Base-by-base conservation (phyloP, 108 stramenopile genomes). In the Nannochloropsis salina region DNA sequence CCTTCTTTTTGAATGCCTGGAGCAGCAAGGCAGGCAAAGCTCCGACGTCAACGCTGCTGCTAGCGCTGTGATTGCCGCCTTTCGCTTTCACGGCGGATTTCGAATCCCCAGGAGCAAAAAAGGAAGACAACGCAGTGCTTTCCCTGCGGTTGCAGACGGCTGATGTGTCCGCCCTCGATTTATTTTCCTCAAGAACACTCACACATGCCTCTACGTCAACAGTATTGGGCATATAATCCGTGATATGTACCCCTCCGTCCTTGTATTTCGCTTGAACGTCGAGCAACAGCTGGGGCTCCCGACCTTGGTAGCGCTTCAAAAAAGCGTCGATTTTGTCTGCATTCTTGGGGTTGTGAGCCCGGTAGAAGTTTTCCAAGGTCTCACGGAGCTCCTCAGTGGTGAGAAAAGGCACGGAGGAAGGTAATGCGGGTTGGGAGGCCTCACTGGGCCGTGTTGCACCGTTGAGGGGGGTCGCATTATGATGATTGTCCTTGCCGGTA, bases 321-420 rank as follows among this genome's bases (percentile, higher is more conserved):
- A 74, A 74, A 15, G 61, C 61, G 61, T 74, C 61, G 61, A 74
- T 74, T 8, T 74, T 74, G n/a, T 74, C 61, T 74, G n/a, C 61
- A 8, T 74, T 74, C 15, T n/a, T 74, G 61, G 61, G 61, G 61
- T 74, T 74, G 6, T 74, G 61, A n/a, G 61, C 61, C 61, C 61
- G 15, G n/a, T 74, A 74, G 8, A 74, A 74, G 8, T 74, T 74
- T 74, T n/a, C 20, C 20, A 74, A n/a, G 20, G 8, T 74, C 61
- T 1, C 2, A 74, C 61, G 61, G 2, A 74, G 61, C 4, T n/a
- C 20, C 6, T 74, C 61, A 6, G 31, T 31, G 31, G 31, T 31
- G 31, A 31, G 31, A 31, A 31, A 31, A 31, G 31, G 31, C 1
- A 31, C 31, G 31, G 31, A 31, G 31, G 31, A 31, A 31, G 31